Percentiles rank a stretch among this genome's conserved stretches.
These are phyloP conservation scores for Phlyctochytrium arcticum DNA, from an alignment of 192 early-diverging fungal genomes.

Conservation along the genomic window DNA sequence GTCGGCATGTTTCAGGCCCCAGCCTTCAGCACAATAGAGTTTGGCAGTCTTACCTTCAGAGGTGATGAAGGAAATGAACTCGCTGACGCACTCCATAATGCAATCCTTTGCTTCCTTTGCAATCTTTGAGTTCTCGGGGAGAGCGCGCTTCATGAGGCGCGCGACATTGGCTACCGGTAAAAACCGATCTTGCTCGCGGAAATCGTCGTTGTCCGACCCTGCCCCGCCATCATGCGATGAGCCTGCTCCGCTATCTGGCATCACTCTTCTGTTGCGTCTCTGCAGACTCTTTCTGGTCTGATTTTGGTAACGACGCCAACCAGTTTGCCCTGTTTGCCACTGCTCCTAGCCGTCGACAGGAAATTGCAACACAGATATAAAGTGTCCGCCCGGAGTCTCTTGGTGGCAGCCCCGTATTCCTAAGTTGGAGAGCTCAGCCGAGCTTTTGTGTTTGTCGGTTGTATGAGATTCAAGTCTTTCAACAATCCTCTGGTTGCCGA, in stretches of 20 bases:
- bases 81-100: constrained; percentile 94
- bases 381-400: too few relatives aligned
- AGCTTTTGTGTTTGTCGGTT: too few relatives aligned
- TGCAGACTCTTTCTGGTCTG: too few relatives aligned
- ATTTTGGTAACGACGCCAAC: too few relatives aligned
- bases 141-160: constrained; percentile 93
- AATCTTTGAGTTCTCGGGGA: constrained; percentile 97
- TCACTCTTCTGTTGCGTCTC: too few relatives aligned
- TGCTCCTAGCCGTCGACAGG: too few relatives aligned
- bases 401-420: too few relatives aligned
- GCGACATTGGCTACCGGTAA: constrained; percentile 94
- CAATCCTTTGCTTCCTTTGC: constrained; percentile 98
- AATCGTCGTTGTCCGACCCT: constrained; percentile 6
- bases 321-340: too few relatives aligned
- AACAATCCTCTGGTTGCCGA: too few relatives aligned
- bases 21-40: background rate
- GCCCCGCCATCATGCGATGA: background rate
- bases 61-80: constrained; percentile 98
- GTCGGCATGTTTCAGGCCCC: background rate
- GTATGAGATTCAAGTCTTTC: too few relatives aligned
- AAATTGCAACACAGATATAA: too few relatives aligned
- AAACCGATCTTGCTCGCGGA: constrained; percentile 76
- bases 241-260: background rate
- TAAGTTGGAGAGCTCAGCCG: too few relatives aligned
- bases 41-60: constrained; percentile 68